Percentiles rank a stretch among this genome's conserved stretches.
Conservation (phyloP, 2,329 filamentous ascomycete species). For the Talaromyces verruculosus region DNA sequence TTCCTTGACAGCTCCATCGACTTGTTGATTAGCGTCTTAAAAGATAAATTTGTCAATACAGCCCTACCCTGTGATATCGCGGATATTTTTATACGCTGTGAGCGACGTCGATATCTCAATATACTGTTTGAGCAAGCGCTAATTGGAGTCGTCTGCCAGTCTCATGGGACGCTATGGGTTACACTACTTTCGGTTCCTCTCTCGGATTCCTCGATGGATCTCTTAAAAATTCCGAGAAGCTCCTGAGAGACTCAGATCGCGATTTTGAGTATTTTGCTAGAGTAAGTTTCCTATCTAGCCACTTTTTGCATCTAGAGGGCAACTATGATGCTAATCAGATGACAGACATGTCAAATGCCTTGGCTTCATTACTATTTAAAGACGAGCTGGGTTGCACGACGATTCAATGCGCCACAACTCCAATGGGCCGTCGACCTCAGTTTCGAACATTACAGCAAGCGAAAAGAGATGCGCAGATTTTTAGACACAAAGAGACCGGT, state of each 20-base stretch:
- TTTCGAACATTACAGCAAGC: conserved; percentile 17
- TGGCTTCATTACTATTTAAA: conserved; percentile 26
- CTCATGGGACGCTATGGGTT: conserved; percentile 15
- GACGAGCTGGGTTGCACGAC: conserved; percentile 16
- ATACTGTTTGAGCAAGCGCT: background rate
- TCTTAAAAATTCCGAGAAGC: conserved; percentile 4
- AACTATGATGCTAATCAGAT: background rate
- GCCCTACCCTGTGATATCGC: conserved; percentile 11
- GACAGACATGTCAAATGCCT: conserved; percentile 22
- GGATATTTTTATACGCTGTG: conserved; percentile 8
- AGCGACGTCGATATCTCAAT: background rate
- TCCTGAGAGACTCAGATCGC: conserved; percentile 3
- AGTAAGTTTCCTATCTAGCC: background rate
- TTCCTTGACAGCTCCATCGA: conserved; percentile 9
- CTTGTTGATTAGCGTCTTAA: conserved; percentile 1
- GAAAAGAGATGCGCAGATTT: background rate
- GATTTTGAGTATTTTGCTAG: conserved; percentile 19
- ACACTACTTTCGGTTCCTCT: conserved; percentile 14
- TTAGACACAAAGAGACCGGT: background rate
- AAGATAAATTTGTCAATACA: conserved; percentile 2
- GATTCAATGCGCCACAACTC: conserved; percentile 19
- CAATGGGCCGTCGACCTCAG: conserved; percentile 21
- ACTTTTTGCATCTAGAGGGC: background rate
- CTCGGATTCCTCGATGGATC: conserved; percentile 16
- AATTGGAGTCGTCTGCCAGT: background rate